Conservation (phyloP, 805 yeast species). For the Pichia phayaonensis region DNA sequence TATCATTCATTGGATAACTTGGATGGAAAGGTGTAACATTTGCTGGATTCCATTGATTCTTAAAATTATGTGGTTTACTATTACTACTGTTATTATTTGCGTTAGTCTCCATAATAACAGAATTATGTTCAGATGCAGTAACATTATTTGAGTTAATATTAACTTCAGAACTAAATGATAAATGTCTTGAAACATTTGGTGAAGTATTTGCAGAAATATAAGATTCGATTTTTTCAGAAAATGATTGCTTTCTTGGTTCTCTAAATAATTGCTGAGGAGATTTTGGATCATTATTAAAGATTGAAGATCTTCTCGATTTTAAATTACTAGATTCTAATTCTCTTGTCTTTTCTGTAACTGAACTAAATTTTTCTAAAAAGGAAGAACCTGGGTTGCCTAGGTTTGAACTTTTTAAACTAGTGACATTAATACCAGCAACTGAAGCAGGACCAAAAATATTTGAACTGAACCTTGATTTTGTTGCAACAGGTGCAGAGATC, state of each 20-base stretch:
- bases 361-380: slow-evolving; percentile 54
- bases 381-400: slow-evolving; percentile 23
- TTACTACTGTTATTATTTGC: slow-evolving; percentile 6
- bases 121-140: slow-evolving; percentile 28
- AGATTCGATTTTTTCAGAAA: slow-evolving; percentile 56
- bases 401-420: slow-evolving; percentile 20
- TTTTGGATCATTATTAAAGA: slow-evolving; percentile 30
- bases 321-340: slow-evolving; percentile 41
- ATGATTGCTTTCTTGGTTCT: slow-evolving; percentile 38
- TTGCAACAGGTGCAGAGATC: slow-evolving; percentile 26
- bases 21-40: slow-evolving; percentile 56
- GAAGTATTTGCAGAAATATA: slow-evolving; percentile 31
- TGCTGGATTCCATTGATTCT: slow-evolving; percentile 60
- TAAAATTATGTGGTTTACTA: slow-evolving; percentile 6
- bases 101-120: slow-evolving; percentile 24
- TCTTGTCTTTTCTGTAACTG: slow-evolving; percentile 63
- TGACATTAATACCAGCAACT: slow-evolving; percentile 38
- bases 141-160: slow-evolving; percentile 4
- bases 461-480: slow-evolving; percentile 27
- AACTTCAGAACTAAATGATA: slow-evolving; percentile 24
- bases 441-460: slow-evolving; percentile 53
- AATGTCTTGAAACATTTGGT: slow-evolving; percentile 23
- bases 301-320: slow-evolving; percentile 47
- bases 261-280: slow-evolving; percentile 25
- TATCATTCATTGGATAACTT: slow-evolving; percentile 7